A percentile compares a stretch with the other conserved stretches of the same genome.
Evolutionary conservation across 768 basidiomycete species (phyloP).

Genomic region (Xerocomus potaroensis): DNA sequence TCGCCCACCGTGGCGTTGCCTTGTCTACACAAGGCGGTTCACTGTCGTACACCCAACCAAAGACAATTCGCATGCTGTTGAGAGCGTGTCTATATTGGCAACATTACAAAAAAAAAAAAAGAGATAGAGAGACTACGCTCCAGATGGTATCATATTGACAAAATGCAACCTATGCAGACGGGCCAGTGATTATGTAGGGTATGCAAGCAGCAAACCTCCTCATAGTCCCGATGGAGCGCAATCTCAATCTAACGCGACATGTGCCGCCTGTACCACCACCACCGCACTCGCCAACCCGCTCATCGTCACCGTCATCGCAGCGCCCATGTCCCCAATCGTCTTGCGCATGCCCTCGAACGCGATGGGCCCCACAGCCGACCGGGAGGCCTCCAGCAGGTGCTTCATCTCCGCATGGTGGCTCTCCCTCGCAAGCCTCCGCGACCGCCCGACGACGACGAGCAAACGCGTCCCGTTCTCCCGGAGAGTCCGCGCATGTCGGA

Average conservation of each 20-base stretch:
- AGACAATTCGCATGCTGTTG: too few species aligned
- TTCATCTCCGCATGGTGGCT: constrained; percentile 68
- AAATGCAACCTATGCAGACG: too few species aligned
- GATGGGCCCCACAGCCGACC: not conserved
- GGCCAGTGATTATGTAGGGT: too few species aligned
- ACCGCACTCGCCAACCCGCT: constrained; percentile 46
- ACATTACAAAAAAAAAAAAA: too few species aligned
- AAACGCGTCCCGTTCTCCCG: constrained; percentile 36
- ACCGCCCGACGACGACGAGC: constrained; percentile 69
- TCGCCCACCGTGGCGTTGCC: too few species aligned
- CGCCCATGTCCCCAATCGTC: constrained; percentile 84
- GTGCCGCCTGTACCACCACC: constrained; percentile 65
- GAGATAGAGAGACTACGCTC: too few species aligned
- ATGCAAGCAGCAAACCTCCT: too few species aligned
- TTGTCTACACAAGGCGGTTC: too few species aligned
- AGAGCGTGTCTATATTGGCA: too few species aligned
- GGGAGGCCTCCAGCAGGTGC: constrained; percentile 46
- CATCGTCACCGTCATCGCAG: constrained; percentile 62
- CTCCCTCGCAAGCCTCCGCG: constrained; percentile 65
- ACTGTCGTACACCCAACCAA: too few species aligned
- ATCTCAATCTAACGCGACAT: constrained; percentile 12
- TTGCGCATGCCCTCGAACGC: constrained; percentile 45
- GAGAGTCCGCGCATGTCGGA: constrained; percentile 35
- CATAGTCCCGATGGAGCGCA: too few species aligned
- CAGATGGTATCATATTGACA: too few species aligned